Conservation (phyloP, 2,329 filamentous ascomycete genomes). For the Ceratocystis harringtonii region DNA sequence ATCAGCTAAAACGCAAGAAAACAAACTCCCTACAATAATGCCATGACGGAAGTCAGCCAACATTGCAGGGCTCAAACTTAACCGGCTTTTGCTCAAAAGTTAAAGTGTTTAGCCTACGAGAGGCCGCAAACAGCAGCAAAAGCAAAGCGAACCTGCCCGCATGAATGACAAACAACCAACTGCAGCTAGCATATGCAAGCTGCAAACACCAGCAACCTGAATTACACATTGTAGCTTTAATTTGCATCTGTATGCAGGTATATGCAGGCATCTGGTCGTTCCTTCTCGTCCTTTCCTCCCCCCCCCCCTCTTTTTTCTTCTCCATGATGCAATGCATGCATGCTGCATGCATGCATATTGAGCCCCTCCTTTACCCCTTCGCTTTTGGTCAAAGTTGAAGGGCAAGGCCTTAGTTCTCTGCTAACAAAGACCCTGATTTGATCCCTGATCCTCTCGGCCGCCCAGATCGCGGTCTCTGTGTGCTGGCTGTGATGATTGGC, state of each 20-base stretch:
- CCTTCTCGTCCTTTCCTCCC: not conserved
- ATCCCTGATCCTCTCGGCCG: constrained; percentile 1
- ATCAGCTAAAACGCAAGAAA: not conserved
- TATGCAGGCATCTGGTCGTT: not conserved
- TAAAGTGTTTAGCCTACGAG: not conserved
- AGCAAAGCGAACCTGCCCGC: not conserved
- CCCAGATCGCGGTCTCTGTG: not conserved
- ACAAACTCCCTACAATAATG: not conserved
- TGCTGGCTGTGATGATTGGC: not conserved
- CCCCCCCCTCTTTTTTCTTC: not conserved
- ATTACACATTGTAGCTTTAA: constrained; percentile 2
- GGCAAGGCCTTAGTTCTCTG: not conserved
- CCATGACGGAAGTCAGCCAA: not conserved
- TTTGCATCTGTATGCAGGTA: not conserved
- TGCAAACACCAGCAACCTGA: not conserved
- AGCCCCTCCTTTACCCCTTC: not conserved
- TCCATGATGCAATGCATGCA: constrained; percentile 1
- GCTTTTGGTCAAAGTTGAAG: not conserved
- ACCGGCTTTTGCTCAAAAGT: not conserved
- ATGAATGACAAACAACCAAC: not conserved
- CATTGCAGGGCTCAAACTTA: not conserved
- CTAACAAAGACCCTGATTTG: not conserved
- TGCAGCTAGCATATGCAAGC: not conserved
- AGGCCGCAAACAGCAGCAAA: not conserved
- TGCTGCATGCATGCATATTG: not conserved